Evolutionary conservation across 2,329 filamentous ascomycete genomes (phyloP), one percentile per base, ranked within the genome.

Genomic region (Fusarium praegraminearum): DNA sequence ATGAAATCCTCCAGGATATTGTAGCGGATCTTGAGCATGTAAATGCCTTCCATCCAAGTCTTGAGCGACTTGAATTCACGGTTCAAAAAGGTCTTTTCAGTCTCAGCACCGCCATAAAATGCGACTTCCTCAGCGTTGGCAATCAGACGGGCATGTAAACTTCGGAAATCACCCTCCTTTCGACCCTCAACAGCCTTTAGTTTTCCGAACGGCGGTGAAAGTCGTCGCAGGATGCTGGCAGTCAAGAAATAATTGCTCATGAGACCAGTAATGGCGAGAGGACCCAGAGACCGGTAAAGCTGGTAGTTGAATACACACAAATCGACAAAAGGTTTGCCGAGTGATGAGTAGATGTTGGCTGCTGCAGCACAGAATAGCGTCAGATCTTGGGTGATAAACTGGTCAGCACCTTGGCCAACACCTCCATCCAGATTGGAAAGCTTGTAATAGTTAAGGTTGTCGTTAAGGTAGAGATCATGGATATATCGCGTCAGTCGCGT

Each of bases 1-100:
- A 99, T 93, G 76, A 99, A 97, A 78, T 99, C 96, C 78, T 99
- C 96, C 1, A 99, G 89, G 83, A 99, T 99, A 78, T 98, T 99
- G 83, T 99, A 99, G 18, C 94, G 91, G 71, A 99, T 97, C 81
- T 98, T 98, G 71, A 98, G 89, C 79, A 94, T 94, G 81, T 99
- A 99, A 70, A 99, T 98, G 45, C 93, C 91, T 78, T 99, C 96
- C 95, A 99, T 98, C 93, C 94, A 98, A 68, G 89, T 91, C 80
- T 96, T 96, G 30, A 99, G 85, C 47, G 95, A 96, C 78, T 91
- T 93, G 83, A 98, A 99, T 73, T 97, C 94, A 76, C 90, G 91
- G 75, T 97, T 93, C 12, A 99, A 84, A 78, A 98, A 97, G 4
- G 92, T 90, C 80, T 96, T 96, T 80, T 99, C 96, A 83, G 97